Conservation (phyloP, 2,329 filamentous ascomycete genomes). For the Xylaria sp. region DNA sequence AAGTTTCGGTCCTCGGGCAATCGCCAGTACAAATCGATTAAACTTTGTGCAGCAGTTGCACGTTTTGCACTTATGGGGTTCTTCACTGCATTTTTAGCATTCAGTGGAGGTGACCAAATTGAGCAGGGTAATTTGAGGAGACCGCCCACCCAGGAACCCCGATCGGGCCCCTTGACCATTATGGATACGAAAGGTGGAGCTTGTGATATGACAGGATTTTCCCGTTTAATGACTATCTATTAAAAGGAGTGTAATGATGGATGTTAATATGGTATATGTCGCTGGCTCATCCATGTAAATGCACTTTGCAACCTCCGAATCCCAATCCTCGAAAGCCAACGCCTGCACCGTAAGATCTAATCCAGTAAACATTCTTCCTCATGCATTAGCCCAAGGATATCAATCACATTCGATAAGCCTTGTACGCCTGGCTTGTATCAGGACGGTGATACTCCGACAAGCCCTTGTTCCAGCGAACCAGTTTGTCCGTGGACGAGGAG, state of each 20-base stretch:
- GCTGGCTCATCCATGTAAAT: neutral
- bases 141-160: too few species aligned
- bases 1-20: too few species aligned
- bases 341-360: conserved; percentile 10
- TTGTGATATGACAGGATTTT: too few species aligned
- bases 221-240: neutral
- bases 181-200: too few species aligned
- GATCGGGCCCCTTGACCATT: too few species aligned
- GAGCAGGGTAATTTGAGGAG: too few species aligned
- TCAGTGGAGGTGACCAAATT: neutral
- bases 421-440: conserved; percentile 29
- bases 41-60: too few species aligned
- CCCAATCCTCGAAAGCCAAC: neutral
- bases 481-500: conserved; percentile 33
- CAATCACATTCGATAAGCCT: conserved; percentile 39
- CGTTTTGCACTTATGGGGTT: too few species aligned
- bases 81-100: neutral
- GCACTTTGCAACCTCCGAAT: neutral
- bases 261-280: conserved; percentile 4
- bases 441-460: conserved; percentile 39
- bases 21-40: too few species aligned
- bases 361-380: neutral
- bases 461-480: conserved; percentile 41
- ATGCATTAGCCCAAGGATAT: neutral
- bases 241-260: conserved; percentile 3